phyloP scores from a whole-genome alignment of 2,329 filamentous ascomycete species.

The Dichotomopilus funicola region DNA sequence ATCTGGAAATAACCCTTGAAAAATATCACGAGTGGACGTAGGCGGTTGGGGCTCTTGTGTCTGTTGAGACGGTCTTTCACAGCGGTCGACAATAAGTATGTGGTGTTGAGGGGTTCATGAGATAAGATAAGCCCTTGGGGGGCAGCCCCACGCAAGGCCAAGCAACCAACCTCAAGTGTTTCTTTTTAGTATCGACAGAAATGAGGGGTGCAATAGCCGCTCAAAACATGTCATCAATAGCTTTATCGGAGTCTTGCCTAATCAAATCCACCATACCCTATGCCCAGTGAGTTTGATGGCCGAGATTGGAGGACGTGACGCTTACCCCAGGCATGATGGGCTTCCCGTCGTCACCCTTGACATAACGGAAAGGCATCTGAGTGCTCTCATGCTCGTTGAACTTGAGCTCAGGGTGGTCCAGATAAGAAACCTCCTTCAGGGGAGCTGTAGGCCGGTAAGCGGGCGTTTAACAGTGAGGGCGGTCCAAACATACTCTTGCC shows the following conservation, averaged over 20 bases:
- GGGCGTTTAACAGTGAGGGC: no score
- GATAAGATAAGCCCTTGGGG: conserved; percentile 23
- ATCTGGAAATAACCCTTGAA: conserved; percentile 10
- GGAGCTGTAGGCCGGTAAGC: conserved; percentile 47
- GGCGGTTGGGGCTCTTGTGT: neutral
- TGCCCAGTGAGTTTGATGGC: neutral
- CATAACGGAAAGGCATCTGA: conserved; percentile 97
- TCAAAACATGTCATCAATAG: conserved; percentile 76
- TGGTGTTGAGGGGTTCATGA: conserved; percentile 1
- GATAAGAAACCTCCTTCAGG: conserved; percentile 70
- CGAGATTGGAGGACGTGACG: neutral
- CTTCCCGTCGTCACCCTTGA: conserved; percentile 64
- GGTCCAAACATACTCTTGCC: conserved; percentile 58
- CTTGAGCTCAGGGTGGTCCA: conserved; percentile 83
- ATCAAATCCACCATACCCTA: conserved; percentile 97
- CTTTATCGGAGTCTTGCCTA: conserved; percentile 87
- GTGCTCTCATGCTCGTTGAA: conserved; percentile 91
- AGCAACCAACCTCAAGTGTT: no score
- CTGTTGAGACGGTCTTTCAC: neutral
- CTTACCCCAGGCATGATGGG: conserved; percentile 86
- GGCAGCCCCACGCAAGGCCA: neutral
- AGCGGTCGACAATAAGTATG: neutral
- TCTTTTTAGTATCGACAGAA: no score
- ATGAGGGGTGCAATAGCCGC: neutral
- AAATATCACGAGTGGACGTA: neutral